These are phyloP conservation scores for Rozella allomycis DNA, from an alignment of 371 early-diverging fungal species.

Conservation along the genomic window DNA sequence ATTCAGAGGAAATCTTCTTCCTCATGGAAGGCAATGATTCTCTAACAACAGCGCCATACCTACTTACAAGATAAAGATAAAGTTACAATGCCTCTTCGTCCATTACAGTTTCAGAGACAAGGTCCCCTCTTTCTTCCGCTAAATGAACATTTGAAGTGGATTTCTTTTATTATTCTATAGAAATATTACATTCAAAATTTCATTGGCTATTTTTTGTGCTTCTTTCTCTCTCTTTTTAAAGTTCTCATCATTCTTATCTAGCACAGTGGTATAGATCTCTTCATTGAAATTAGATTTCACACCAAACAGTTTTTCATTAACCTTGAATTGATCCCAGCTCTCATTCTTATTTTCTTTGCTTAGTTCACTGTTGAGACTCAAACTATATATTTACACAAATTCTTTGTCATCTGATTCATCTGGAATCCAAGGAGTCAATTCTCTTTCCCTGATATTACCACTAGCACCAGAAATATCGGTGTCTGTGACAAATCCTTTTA, in stretches of 20 bases:
- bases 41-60: conserved; percentile 51
- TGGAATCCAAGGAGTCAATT: conserved; percentile 65
- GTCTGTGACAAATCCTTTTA: conserved; percentile 58
- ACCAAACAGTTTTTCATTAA: conserved; percentile 81
- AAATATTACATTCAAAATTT: conserved; percentile 45
- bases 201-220: conserved; percentile 70
- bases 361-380: neutral
- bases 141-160: conserved; percentile 60
- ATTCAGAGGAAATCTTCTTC: no score
- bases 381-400: neutral
- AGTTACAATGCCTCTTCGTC: conserved; percentile 77
- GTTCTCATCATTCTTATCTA: conserved; percentile 64
- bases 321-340: conserved; percentile 98
- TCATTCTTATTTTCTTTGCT: conserved; percentile 7
- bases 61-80: no score
- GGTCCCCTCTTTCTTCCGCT: conserved; percentile 73
- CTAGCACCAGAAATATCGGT: conserved; percentile 53
- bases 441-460: conserved; percentile 44
- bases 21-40: no score
- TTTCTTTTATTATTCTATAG: conserved; percentile 9
- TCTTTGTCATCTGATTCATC: conserved; percentile 23
- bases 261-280: conserved; percentile 76
- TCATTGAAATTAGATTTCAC: conserved; percentile 86
- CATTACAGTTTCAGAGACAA: conserved; percentile 36
- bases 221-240: conserved; percentile 68